Conservation (phyloP, 2,329 filamentous ascomycete genomes). For the Penicillium vulpinum region DNA sequence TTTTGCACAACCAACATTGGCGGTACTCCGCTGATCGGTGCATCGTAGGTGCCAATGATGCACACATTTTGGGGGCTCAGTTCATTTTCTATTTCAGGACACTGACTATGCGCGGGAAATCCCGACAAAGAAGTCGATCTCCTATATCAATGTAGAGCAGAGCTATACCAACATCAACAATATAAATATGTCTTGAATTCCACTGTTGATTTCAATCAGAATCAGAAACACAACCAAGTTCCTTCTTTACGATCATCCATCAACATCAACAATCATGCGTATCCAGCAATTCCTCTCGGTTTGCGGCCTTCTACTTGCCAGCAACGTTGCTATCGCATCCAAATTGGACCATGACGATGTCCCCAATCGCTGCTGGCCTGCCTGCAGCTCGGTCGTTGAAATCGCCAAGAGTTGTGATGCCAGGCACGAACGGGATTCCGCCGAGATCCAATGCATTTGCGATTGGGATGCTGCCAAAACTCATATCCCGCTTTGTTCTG, state of each 20-base stretch:
- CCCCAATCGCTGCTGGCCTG: slow-evolving; percentile 29
- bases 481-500: slow-evolving; percentile 33
- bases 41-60: slow-evolving; percentile 4
- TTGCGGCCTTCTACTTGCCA: slow-evolving; percentile 25
- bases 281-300: slow-evolving; percentile 25
- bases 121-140: not conserved
- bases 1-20: slow-evolving; percentile 20
- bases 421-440: slow-evolving; percentile 24
- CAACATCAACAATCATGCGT: slow-evolving; percentile 21
- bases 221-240: not conserved
- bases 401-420: slow-evolving; percentile 28
- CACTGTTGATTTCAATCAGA: not conserved
- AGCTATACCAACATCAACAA: not conserved
- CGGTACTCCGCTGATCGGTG: slow-evolving; percentile 2
- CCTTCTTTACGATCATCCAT: not conserved
- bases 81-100: not conserved
- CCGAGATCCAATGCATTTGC: slow-evolving; percentile 32
- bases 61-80: slow-evolving; percentile 15
- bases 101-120: not conserved
- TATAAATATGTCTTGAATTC: slow-evolving; percentile 14
- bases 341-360: slow-evolving; percentile 33
- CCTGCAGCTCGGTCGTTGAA: slow-evolving; percentile 27
- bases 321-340: slow-evolving; percentile 23
- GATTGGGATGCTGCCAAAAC: slow-evolving; percentile 27
- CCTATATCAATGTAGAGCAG: not conserved